Conservation (phyloP, 768 basidiomycete species). For the Royoungia palumana region DNA sequence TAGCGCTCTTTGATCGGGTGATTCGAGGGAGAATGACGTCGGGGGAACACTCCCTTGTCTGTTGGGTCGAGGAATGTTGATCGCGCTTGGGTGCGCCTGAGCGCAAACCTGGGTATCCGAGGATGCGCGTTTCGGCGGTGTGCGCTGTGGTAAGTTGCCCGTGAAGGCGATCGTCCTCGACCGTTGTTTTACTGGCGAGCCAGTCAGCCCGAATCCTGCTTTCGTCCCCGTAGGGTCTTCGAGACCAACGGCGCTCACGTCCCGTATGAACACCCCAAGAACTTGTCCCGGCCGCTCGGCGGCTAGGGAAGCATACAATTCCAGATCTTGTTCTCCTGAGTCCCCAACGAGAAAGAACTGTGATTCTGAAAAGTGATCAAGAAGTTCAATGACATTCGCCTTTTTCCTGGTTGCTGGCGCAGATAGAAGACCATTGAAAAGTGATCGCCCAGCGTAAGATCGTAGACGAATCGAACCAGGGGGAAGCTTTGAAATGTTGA, state of each 20-base stretch:
- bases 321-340: conserved; percentile 92
- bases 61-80: conserved; percentile 13
- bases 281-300: conserved; percentile 66
- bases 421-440: conserved; percentile 80
- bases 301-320: conserved; percentile 81
- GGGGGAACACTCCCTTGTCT: conserved; percentile 14
- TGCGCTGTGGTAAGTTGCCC: neutral
- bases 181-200: conserved; percentile 3
- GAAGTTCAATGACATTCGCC: conserved; percentile 71
- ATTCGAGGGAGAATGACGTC: conserved; percentile 9
- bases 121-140: conserved; percentile 14
- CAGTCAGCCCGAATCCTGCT: neutral
- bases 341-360: conserved; percentile 88
- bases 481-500: conserved; percentile 66
- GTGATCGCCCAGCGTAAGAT: conserved; percentile 79
- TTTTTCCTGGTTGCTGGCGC: conserved; percentile 84
- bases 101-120: conserved; percentile 20
- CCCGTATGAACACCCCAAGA: conserved; percentile 78
- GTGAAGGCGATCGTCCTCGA: conserved; percentile 8
- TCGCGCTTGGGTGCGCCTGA: conserved; percentile 1
- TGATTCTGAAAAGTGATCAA: conserved; percentile 70
- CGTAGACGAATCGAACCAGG: conserved; percentile 75
- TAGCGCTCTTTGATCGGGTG: conserved; percentile 7
- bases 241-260: conserved; percentile 49
- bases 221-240: conserved; percentile 61